Base-by-base conservation (phyloP, 2,329 filamentous ascomycete species). In the Aspergillus aculeatus region DNA sequence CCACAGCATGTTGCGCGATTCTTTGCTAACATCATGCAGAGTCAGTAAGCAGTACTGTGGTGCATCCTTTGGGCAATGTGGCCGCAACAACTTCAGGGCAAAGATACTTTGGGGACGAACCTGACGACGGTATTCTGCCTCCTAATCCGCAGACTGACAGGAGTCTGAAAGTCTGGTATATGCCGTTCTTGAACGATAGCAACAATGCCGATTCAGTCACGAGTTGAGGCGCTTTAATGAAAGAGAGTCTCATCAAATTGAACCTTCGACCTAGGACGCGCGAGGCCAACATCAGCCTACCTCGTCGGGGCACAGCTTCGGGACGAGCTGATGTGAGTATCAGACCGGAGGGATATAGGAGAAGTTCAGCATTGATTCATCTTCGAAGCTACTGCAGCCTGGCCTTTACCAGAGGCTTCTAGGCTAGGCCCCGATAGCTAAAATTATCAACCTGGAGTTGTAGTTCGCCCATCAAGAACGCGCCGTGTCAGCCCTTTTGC, bases 41-140 rank as follows among this genome's bases (percentile, higher is more conserved):
- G 67, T 68, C 78, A 1, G 73, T 84, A 4, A 73, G 77, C 6
- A 80, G 79, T 51, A 71, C 77, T 7, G 70, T 77, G 0, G 75
- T 83, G 61, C 82, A 84, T 69, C 77, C 77, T 4, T 70, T 68
- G 44, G 81, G 80, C 7, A 74, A 71, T 47, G 75, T 84, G 16
- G 66, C 81, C 59, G 83, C 79, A 11, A 84, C 81, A 1, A 80
- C 77, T 59, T 82, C 81, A 32, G 83, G 82, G 12, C 78, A 81
- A 57, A 71, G 71, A 56, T 65, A 68, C 44, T 69, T 67, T 44
- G 57, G 62, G 21, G 49, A 67, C 10, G 64, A 70, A 55, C 44
- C 60, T 23, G 60, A 66, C 14, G 66, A 69, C 7, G 44, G 52
- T 10, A 32, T 50, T n/a, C 48, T 56, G 4, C 52, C 26, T 26